These are phyloP conservation scores for Ceratocystis eucalypticola DNA, from an alignment of 2,329 filamentous ascomycete genomes.

Conservation along the genomic window DNA sequence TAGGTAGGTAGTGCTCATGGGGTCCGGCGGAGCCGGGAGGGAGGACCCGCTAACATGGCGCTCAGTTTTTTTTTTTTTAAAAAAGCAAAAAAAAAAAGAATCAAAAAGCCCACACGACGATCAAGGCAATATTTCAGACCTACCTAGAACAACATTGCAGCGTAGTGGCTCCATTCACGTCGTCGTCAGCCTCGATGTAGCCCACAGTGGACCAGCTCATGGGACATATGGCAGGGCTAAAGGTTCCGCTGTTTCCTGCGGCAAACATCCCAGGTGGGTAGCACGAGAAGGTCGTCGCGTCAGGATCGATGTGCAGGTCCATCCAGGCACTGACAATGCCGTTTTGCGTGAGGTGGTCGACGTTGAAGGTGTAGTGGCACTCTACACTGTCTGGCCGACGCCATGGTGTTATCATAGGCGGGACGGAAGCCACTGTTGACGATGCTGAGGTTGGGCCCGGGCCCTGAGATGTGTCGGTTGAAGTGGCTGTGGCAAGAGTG, in stretches of 20 bases:
- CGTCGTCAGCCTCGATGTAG: slow-evolving; percentile 23
- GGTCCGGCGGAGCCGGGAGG: not conserved
- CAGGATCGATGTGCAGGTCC: slow-evolving; percentile 28
- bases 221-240: slow-evolving; percentile 31
- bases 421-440: slow-evolving; percentile 20
- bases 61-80: too few relatives aligned
- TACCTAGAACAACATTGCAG: slow-evolving; percentile 32
- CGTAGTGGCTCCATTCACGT: slow-evolving; percentile 27
- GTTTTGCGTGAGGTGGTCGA: slow-evolving; percentile 23
- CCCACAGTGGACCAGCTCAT: slow-evolving; percentile 30
- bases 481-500: slow-evolving; percentile 8
- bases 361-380: slow-evolving; percentile 31
- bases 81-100: too few relatives aligned
- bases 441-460: not conserved
- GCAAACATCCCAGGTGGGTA: slow-evolving; percentile 32
- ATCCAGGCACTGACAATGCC: slow-evolving; percentile 28
- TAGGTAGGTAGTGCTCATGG: not conserved
- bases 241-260: slow-evolving; percentile 28
- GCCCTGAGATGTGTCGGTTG: not conserved
- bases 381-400: slow-evolving; percentile 24
- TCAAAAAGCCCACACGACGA: too few relatives aligned
- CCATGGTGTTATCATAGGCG: slow-evolving; percentile 31
- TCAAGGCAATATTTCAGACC: slow-evolving; percentile 19
- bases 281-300: slow-evolving; percentile 29
- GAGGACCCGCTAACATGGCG: too few relatives aligned